phyloP scores from a whole-genome alignment of 495 filamentous ascomycete genomes.

The Penicillium canariense region DNA sequence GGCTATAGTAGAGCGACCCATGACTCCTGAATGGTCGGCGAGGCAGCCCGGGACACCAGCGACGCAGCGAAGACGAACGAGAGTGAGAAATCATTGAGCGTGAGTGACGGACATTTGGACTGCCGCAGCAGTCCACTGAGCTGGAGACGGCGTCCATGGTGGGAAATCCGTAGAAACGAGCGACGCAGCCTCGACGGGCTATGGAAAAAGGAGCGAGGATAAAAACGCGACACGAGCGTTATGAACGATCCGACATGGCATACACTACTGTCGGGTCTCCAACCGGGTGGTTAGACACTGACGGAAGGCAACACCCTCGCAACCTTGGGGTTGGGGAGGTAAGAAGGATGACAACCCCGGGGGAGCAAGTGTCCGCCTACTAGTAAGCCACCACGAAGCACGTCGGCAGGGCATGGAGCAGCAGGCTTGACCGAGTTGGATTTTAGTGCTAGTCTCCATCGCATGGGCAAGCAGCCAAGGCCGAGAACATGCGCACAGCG shows the following conservation, averaged over 20 bases:
- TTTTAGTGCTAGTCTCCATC: background rate
- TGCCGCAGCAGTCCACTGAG: slow-evolving; percentile 1
- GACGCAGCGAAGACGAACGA: slow-evolving; percentile 10
- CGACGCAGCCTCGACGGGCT: slow-evolving; percentile 14
- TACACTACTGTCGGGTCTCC: background rate
- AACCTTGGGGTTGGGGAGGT: background rate
- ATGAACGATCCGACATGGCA: slow-evolving; percentile 12
- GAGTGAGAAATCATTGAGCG: slow-evolving; percentile 8
- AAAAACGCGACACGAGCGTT: slow-evolving; percentile 3
- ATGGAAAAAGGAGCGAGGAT: slow-evolving; percentile 8
- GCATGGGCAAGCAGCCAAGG: slow-evolving; percentile 15
- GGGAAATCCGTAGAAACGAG: slow-evolving; percentile 17
- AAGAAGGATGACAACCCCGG: background rate
- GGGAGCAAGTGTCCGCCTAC: background rate
- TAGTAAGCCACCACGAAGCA: background rate
- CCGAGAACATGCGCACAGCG: slow-evolving; percentile 4
- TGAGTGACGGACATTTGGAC: slow-evolving; percentile 3
- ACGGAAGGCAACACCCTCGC: background rate
- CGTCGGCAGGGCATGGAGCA: background rate
- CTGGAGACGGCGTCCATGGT: slow-evolving; percentile 6
- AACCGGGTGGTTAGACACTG: background rate
- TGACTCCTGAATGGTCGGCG: slow-evolving; percentile 5
- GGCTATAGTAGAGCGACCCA: slow-evolving; percentile 9
- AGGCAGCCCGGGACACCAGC: slow-evolving; percentile 5
- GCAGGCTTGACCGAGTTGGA: background rate